Conservation (phyloP, 306 rosid species). For the Corylus americana region DNA sequence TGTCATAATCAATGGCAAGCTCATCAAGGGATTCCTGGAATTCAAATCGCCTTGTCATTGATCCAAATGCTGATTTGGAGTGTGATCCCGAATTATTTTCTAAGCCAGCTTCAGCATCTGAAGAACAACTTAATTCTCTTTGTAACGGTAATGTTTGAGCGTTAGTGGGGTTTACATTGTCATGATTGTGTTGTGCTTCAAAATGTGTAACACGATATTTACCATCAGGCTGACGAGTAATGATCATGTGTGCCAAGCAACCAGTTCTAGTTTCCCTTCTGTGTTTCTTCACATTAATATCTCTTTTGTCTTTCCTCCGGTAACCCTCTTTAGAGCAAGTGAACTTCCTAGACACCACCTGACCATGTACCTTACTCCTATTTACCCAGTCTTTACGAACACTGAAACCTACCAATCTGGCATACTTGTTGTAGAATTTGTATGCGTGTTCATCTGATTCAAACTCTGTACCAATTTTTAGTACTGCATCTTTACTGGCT, state of each 20-base stretch:
- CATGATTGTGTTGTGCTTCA: slow-evolving; percentile 69
- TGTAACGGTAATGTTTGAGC: slow-evolving; percentile 32
- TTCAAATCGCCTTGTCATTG: slow-evolving; percentile 32
- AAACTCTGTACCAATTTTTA: slow-evolving; percentile 50
- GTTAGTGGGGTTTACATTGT: slow-evolving; percentile 33
- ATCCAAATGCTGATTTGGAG: slow-evolving; percentile 35
- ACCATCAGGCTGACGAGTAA: slow-evolving; percentile 61
- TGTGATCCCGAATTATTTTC: slow-evolving; percentile 33
- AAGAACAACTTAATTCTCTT: slow-evolving; percentile 39
- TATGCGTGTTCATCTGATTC: slow-evolving; percentile 68
- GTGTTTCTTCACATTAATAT: slow-evolving; percentile 55
- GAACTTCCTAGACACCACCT: slow-evolving; percentile 71
- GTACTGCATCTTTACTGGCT: slow-evolving; percentile 1
- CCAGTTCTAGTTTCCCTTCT: slow-evolving; percentile 74
- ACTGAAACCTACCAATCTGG: slow-evolving; percentile 56
- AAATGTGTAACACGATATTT: slow-evolving; percentile 59
- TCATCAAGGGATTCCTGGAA: slow-evolving; percentile 44
- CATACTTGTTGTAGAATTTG: slow-evolving; percentile 54
- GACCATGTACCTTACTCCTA: slow-evolving; percentile 72
- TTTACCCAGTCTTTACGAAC: slow-evolving; percentile 73
- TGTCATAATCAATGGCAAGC: slow-evolving; percentile 38
- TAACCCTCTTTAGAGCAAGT: slow-evolving; percentile 72
- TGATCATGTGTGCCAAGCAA: slow-evolving; percentile 67
- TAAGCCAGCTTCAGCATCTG: slow-evolving; percentile 33
- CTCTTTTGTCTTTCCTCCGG: slow-evolving; percentile 58